Conservation (phyloP, 352 stramenopile genomes). For the Pythium aquatile region DNA sequence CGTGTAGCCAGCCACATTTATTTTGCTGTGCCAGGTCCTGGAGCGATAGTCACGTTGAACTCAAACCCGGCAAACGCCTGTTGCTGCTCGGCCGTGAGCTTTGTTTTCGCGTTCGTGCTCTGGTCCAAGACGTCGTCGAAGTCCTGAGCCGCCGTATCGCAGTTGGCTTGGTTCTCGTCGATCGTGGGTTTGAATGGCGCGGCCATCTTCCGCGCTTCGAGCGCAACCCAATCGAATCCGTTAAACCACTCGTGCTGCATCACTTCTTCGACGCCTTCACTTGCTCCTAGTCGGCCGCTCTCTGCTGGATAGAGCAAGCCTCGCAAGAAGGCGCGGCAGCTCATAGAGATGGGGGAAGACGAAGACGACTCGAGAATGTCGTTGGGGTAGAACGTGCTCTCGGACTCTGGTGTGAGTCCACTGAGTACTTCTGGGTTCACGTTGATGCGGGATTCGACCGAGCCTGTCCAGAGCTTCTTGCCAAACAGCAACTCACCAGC, state of each 20-base stretch:
- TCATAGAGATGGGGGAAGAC: conserved; percentile 25
- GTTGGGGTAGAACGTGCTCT: conserved; percentile 49
- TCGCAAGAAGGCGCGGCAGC: conserved; percentile 48
- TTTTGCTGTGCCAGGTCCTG: not conserved
- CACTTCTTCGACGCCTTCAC: conserved; percentile 35
- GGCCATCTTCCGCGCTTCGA: conserved; percentile 31
- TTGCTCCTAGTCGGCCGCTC: conserved; percentile 37
- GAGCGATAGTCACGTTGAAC: conserved; percentile 44
- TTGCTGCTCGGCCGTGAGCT: conserved; percentile 47
- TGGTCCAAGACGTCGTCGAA: conserved; percentile 65
- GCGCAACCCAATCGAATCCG: conserved; percentile 57
- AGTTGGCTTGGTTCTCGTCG: conserved; percentile 61
- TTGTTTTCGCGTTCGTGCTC: conserved; percentile 27
- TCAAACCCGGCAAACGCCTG: conserved; percentile 53
- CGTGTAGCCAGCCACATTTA: not conserved
- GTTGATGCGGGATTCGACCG: conserved; percentile 35
- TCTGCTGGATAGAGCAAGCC: conserved; percentile 51
- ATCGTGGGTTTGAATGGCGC: conserved; percentile 53
- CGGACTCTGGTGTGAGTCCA: conserved; percentile 27
- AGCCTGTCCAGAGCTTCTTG: conserved; percentile 41
- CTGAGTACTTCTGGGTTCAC: conserved; percentile 29
- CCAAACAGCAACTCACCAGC: conserved; percentile 51
- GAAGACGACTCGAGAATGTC: conserved; percentile 39
- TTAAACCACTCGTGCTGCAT: conserved; percentile 56
- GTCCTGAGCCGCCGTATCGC: conserved; percentile 55